Evolutionary conservation across 2,329 filamentous ascomycete species (phyloP).

Genomic region (Scedosporium apiospermum): DNA sequence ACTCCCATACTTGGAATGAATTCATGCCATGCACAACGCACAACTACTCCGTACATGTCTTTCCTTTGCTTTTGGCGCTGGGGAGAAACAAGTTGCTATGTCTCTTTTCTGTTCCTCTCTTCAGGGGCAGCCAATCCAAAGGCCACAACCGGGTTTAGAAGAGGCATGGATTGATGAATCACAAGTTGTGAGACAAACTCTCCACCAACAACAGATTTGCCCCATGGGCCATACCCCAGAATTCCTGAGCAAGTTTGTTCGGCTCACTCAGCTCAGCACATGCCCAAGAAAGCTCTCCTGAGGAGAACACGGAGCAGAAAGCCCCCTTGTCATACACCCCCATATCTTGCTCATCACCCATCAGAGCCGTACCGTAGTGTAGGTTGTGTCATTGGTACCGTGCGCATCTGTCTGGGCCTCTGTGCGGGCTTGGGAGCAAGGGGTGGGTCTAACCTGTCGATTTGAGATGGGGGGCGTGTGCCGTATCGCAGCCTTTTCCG

Average conservation of each 20-base stretch:
- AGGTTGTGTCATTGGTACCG: neutral
- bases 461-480: neutral
- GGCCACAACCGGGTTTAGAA: neutral
- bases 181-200: neutral
- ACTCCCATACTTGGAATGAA: neutral
- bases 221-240: neutral
- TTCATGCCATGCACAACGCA: neutral
- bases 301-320: neutral
- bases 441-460: neutral
- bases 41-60: neutral
- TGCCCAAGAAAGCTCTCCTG: neutral
- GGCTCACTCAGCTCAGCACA: neutral
- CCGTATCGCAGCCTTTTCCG: neutral
- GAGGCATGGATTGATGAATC: neutral
- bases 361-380: neutral
- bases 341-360: neutral
- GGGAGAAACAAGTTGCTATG: neutral
- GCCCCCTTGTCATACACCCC: neutral
- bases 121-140: neutral
- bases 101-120: neutral
- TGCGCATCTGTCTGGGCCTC: neutral
- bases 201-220: neutral
- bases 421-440: neutral
- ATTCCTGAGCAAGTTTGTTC: neutral
- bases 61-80: neutral